Conservation (phyloP, 306 rosid species). For the Citrullus mucosospermus region DNA sequence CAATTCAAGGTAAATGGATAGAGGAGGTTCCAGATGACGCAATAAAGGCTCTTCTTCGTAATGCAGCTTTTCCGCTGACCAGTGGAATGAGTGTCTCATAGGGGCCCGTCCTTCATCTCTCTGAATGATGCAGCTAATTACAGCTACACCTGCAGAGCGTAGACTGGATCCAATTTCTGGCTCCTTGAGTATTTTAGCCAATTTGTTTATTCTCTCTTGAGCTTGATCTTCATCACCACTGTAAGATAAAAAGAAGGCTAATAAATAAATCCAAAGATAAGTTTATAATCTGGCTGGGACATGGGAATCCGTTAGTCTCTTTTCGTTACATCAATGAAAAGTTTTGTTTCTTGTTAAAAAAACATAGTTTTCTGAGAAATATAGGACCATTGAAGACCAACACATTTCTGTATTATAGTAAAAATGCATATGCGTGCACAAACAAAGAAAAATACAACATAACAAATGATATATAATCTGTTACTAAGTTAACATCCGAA, state of each 20-base stretch:
- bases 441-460: neutral
- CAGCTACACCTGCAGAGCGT: slow-evolving; percentile 66
- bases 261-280: neutral
- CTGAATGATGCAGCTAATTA: slow-evolving; percentile 88
- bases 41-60: slow-evolving; percentile 80
- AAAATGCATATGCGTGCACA: neutral
- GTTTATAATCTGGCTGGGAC: too few relatives aligned
- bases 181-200: slow-evolving; percentile 82
- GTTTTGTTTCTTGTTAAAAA: too few relatives aligned
- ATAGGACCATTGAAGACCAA: neutral
- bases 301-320: too few relatives aligned
- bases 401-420: neutral
- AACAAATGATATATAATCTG: neutral
- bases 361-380: neutral
- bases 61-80: slow-evolving; percentile 65
- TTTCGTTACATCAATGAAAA: too few relatives aligned
- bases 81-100: slow-evolving; percentile 99
- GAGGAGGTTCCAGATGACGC: slow-evolving; percentile 97
- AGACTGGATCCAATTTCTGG: slow-evolving; percentile 62
- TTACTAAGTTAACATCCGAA: neutral
- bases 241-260: neutral
- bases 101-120: slow-evolving; percentile 99
- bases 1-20: slow-evolving; percentile 96
- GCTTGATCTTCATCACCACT: slow-evolving; percentile 99
- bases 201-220: slow-evolving; percentile 83